Conservation (phyloP, 176 grass and related monocot genomes). For the Aegilops bicornis region DNA sequence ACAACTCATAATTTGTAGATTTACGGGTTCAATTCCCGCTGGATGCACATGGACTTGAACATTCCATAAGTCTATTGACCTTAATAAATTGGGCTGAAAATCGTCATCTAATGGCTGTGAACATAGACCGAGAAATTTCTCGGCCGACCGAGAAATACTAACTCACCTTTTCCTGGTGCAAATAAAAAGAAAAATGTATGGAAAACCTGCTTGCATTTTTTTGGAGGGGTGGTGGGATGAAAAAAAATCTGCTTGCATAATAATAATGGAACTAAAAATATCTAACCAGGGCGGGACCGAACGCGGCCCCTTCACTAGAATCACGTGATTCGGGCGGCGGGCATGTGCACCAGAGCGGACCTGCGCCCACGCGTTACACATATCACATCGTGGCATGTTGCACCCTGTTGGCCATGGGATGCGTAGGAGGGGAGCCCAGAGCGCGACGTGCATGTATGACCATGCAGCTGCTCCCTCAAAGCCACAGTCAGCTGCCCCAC, state of each 20-base stretch:
- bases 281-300: background rate
- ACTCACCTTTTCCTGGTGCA: background rate
- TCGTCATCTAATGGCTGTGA: too few species aligned
- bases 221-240: too few species aligned
- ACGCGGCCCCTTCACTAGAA: background rate
- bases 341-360: background rate
- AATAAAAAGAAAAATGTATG: background rate
- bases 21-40: too few species aligned
- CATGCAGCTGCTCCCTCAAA: background rate
- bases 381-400: background rate
- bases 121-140: too few species aligned
- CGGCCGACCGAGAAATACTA: background rate
- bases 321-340: background rate
- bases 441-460: background rate
- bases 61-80: too few species aligned
- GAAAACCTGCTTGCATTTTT: background rate
- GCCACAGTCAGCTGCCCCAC: background rate
- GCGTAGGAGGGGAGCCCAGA: background rate
- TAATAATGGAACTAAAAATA: background rate
- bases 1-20: too few species aligned
- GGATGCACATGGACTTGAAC: too few species aligned
- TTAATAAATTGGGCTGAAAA: too few species aligned
- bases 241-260: too few species aligned
- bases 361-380: background rate
- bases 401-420: background rate